Conservation (phyloP, 441 rosid genomes). For the Manihot esculenta region DNA sequence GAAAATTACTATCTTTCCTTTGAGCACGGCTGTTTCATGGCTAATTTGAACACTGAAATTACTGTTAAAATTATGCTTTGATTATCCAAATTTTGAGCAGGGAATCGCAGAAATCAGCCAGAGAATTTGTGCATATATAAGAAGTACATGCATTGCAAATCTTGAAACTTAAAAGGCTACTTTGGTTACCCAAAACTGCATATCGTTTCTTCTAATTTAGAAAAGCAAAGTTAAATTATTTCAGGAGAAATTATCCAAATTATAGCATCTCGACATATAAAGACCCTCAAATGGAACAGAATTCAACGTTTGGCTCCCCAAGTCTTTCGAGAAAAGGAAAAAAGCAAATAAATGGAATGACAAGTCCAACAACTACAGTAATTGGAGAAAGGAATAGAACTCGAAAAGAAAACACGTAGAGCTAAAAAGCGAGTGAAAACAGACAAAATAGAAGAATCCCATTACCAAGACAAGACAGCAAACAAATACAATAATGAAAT, state of each 20-base stretch:
- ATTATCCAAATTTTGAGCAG: neutral
- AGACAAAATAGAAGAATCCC: slow-evolving; percentile 21
- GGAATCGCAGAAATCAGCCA: neutral
- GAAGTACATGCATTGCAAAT: neutral
- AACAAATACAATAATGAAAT: neutral
- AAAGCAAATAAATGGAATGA: neutral
- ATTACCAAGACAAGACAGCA: slow-evolving; percentile 12
- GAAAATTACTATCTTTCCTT: neutral
- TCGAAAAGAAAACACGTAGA: neutral
- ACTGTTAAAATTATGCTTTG: neutral
- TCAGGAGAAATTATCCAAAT: neutral
- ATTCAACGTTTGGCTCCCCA: neutral
- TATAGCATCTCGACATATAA: neutral
- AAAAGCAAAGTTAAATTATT: neutral
- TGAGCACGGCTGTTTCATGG: neutral
- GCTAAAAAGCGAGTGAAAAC: slow-evolving; percentile 8
- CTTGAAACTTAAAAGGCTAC: no score
- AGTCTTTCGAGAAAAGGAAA: neutral
- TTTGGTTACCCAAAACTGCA: no score
- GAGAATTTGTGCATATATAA: neutral
- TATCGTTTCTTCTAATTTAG: neutral
- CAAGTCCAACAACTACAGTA: slow-evolving; percentile 15
- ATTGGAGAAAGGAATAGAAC: neutral
- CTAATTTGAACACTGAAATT: neutral
- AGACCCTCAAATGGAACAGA: neutral